A percentile compares a stretch with the other conserved stretches of the same genome.
Evolutionary conservation across 169 alveolate genomes (phyloP).

Genomic region (Plasmodium vivax): DNA sequence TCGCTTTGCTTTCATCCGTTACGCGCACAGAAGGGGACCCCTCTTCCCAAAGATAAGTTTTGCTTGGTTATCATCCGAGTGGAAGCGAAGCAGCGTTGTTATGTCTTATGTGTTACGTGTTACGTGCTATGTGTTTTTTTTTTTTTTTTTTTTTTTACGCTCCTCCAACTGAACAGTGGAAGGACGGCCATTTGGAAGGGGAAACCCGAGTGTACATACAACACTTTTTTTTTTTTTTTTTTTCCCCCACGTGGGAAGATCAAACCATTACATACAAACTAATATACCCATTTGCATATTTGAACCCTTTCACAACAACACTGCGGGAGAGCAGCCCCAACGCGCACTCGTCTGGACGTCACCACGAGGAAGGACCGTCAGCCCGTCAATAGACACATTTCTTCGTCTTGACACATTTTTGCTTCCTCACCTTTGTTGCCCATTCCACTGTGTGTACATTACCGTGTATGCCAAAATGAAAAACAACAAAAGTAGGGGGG

Average conservation of each 20-base stretch:
- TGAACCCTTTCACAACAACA: background rate
- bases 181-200: background rate
- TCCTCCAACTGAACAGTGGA: background rate
- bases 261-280: background rate
- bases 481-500: slow-evolving; percentile 1
- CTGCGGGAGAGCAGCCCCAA: background rate
- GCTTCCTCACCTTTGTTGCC: background rate
- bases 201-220: background rate
- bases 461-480: background rate
- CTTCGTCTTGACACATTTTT: background rate
- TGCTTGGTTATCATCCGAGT: background rate
- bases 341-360: background rate
- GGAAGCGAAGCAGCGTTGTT: background rate
- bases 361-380: background rate
- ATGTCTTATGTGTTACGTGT: background rate
- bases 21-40: background rate
- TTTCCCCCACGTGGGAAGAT: background rate
- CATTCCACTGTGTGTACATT: background rate
- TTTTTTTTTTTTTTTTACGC: background rate
- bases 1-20: background rate
- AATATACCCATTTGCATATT: background rate
- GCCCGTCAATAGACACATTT: no score
- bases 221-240: background rate
- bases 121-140: background rate
- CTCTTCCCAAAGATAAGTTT: background rate